These are phyloP conservation scores for Brasilioporus rufonigricans DNA, from an alignment of 768 basidiomycete species.

Conservation along the genomic window DNA sequence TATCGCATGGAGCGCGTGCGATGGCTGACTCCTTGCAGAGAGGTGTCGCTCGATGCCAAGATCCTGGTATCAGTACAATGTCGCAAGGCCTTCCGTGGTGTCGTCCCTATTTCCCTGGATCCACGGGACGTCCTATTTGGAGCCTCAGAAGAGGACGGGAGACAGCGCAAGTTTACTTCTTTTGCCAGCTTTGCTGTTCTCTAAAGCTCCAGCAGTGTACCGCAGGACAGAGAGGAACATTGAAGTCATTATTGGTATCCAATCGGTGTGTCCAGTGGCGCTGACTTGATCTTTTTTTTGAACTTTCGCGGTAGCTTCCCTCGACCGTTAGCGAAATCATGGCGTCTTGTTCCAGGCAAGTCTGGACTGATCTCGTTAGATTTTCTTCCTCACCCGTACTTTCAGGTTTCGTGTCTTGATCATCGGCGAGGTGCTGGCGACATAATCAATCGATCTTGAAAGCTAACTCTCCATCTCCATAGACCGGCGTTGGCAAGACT, in stretches of 20 bases:
- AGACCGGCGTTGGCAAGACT: no score
- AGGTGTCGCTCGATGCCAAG: background rate
- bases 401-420: slow-evolving; percentile 8
- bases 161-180: background rate
- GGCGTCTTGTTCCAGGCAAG: background rate
- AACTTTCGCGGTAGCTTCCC: background rate
- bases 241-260: background rate
- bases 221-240: background rate
- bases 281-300: background rate
- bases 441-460: background rate
- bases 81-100: background rate
- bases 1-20: background rate
- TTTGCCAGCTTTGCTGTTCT: background rate
- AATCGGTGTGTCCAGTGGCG: background rate
- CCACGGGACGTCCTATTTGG: background rate
- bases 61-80: background rate
- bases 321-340: background rate
- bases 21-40: background rate
- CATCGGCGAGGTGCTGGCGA: background rate
- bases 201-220: background rate
- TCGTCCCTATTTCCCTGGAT: background rate
- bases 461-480: background rate
- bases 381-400: background rate
- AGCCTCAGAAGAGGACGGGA: background rate
- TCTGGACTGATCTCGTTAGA: background rate